Evolutionary conservation across 148 eudicot species (phyloP).

Genomic region (Rhododendron kiyosumense): DNA sequence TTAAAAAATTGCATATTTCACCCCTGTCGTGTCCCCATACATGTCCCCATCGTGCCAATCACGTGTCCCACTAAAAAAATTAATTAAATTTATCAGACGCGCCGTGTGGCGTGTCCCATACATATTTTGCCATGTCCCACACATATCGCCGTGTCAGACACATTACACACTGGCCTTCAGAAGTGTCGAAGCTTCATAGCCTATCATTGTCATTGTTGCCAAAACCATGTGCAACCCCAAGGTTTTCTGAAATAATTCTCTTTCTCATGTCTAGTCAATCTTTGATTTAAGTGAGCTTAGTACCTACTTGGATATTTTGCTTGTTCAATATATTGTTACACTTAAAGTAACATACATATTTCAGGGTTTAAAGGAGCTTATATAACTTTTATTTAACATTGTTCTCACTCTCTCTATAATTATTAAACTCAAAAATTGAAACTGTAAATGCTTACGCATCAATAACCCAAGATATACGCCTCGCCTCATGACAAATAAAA

Average conservation of each 20-base stretch:
- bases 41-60: no score
- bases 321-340: not conserved
- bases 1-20: no score
- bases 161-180: no score
- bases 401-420: not conserved
- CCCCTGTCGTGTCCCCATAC: no score
- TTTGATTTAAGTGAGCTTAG: not conserved
- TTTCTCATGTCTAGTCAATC: not conserved
- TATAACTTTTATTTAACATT: not conserved
- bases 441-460: not conserved
- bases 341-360: not conserved
- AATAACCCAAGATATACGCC: not conserved
- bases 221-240: not conserved
- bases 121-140: no score
- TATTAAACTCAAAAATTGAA: not conserved
- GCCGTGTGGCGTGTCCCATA: no score
- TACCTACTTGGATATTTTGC: not conserved
- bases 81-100: no score
- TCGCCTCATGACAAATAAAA: not conserved
- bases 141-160: no score
- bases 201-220: not conserved
- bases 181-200: not conserved
- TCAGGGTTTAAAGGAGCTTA: not conserved
- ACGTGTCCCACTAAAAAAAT: no score
- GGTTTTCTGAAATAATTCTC: not conserved